Evolutionary conservation across 2,329 filamentous ascomycete genomes (phyloP), one percentile per base, ranked within the genome.

Genomic region (Rhynchosporium agropyri): DNA sequence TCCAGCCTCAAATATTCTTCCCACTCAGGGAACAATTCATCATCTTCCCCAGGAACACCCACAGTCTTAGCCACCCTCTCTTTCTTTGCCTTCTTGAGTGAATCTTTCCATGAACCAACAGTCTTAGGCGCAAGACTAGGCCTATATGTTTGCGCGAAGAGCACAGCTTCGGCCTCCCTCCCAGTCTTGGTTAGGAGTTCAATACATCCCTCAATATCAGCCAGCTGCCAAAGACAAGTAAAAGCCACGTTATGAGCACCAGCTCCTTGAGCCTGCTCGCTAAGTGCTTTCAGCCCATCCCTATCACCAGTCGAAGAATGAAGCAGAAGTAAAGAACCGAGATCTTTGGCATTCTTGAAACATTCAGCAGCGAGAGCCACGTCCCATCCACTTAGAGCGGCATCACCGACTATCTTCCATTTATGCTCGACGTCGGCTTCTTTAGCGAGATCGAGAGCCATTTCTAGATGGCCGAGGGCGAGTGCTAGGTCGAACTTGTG

Each of bases 391-490:
- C 87, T 79, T 46, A 99, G 84, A 1, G 95, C 95, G 1, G 93
- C 90, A 71, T 99, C 95, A 64, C 95, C 95, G 4, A 99, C 91
- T 3, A 87, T 93, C 83, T 98, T 98, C 95, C 95, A 99, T 79
- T 97, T 97, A 79, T 98, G 94, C 76, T 98, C 95, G 1, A 88
- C 90, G 67, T 97, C 89, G 10, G 92, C 90, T 75, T 90, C 83
- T 46, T 88, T 84, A 6, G 95, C 94, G 57, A 98, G 86, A 64
- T 92, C 88, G 3, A 97, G 83, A 0, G 94, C 94, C 72, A 94
- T 90, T 46, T 93, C 85, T 13, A 98, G 85, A 67, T 95, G 89
- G 71, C 89, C 91, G 49, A 99, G 82, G 3, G 87, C 84, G 38
- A 99, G 82, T 0, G 95, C 89, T 28, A 99, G 84, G 65, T 99